Evolutionary conservation across 768 basidiomycete species (phyloP).

Genomic region (Lactarius deliciosus): DNA sequence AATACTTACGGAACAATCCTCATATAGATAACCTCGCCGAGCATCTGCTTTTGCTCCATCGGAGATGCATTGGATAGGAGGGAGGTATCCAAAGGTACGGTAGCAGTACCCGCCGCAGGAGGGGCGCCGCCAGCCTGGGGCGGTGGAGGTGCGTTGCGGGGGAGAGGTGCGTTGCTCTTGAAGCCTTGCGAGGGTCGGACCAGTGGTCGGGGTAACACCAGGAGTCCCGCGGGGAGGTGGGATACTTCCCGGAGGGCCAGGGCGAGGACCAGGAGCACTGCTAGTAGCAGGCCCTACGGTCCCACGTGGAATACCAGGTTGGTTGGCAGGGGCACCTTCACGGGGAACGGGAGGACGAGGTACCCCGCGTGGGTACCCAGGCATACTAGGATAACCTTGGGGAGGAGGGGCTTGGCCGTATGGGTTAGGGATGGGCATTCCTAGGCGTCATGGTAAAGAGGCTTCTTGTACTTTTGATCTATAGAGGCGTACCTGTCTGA

Average conservation of each 20-base stretch:
- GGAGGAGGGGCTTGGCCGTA: constrained; percentile 76
- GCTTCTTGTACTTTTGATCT: background rate
- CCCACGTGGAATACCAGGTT: constrained; percentile 57
- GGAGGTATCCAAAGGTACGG: constrained; percentile 61
- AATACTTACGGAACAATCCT: constrained; percentile 72
- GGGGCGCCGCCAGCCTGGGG: constrained; percentile 44
- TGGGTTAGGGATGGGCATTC: constrained; percentile 73
- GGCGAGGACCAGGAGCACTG: constrained; percentile 55
- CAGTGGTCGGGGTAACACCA: constrained; percentile 47
- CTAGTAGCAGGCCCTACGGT: constrained; percentile 52
- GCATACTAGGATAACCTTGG: constrained; percentile 69
- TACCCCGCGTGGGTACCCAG: constrained; percentile 60
- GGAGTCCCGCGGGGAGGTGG: constrained; percentile 48
- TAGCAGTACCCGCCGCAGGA: constrained; percentile 43
- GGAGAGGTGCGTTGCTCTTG: constrained; percentile 37
- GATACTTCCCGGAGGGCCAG: constrained; percentile 48
- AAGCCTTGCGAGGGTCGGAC: constrained; percentile 39
- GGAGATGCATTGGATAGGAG: constrained; percentile 58
- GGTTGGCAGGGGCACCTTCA: constrained; percentile 60
- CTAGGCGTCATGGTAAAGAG: constrained; percentile 61
- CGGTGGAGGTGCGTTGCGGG: constrained; percentile 37
- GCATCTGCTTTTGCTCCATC: constrained; percentile 97
- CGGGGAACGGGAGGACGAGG: constrained; percentile 65
- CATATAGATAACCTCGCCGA: constrained; percentile 96
- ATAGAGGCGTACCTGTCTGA: constrained; percentile 66